Conservation (phyloP, 2,329 filamentous ascomycete genomes). For the Pseudogymnoascus sp. region DNA sequence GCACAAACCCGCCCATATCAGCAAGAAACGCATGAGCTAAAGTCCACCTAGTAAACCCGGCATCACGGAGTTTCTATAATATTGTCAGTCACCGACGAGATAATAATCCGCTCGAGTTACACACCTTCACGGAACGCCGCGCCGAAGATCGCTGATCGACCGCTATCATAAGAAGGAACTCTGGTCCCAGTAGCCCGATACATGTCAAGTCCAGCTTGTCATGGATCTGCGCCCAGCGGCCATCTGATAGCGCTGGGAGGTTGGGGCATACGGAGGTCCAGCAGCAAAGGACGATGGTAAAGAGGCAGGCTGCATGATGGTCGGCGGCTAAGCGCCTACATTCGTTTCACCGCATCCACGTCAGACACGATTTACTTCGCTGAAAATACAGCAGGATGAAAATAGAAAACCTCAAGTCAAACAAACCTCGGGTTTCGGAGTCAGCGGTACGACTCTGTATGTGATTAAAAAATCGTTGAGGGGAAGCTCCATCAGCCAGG, state of each 20-base stretch:
- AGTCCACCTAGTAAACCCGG: constrained; percentile 27
- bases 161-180: constrained; percentile 30
- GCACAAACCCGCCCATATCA: constrained; percentile 33
- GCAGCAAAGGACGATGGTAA: constrained; percentile 35
- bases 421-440: not conserved
- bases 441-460: not conserved
- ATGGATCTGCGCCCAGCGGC: constrained; percentile 23
- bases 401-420: not conserved
- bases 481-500: not conserved
- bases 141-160: constrained; percentile 30
- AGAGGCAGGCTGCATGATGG: constrained; percentile 13
- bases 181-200: constrained; percentile 31
- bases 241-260: constrained; percentile 26
- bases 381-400: not conserved
- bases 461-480: not conserved
- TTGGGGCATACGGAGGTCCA: constrained; percentile 35
- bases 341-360: not conserved
- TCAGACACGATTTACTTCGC: not conserved
- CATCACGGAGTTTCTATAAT: constrained; percentile 13
- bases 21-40: constrained; percentile 33
- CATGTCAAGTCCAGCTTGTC: constrained; percentile 29
- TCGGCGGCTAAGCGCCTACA: not conserved
- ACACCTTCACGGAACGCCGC: constrained; percentile 25
- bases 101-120: not conserved
- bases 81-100: not conserved